A percentile compares a stretch with the other conserved stretches of the same genome.
These are phyloP conservation scores for Umbelopsis sp. DNA, from an alignment of 371 early-diverging fungal genomes.

Conservation along the genomic window DNA sequence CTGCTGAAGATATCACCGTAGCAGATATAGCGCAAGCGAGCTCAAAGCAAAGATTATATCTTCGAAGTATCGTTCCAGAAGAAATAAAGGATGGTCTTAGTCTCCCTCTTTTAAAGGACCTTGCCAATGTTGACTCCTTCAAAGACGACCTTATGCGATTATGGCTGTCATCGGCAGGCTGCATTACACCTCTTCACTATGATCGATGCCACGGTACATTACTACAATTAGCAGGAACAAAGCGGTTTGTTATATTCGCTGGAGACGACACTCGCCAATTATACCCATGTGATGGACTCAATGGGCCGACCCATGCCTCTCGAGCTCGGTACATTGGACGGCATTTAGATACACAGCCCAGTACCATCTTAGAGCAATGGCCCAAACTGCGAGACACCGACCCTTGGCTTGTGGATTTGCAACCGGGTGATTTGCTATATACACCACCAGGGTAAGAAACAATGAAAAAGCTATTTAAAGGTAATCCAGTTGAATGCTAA, in stretches of 20 bases:
- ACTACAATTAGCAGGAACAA: background rate
- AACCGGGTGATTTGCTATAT: conserved; percentile 41
- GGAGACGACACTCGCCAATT: conserved; percentile 4
- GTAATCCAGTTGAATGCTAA: background rate
- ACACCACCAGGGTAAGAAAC: conserved; percentile 31
- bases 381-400: conserved; percentile 29
- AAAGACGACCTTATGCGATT: background rate
- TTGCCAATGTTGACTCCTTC: background rate
- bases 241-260: background rate
- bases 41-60: background rate
- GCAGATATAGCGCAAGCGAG: background rate
- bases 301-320: conserved; percentile 9
- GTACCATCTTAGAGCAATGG: conserved; percentile 37
- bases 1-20: background rate
- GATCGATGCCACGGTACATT: conserved; percentile 8
- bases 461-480: no score
- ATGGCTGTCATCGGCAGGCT: background rate
- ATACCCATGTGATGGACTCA: conserved; percentile 2
- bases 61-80: conserved; percentile 5
- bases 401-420: conserved; percentile 33
- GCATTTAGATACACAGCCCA: background rate
- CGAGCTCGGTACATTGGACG: conserved; percentile 9
- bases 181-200: conserved; percentile 7
- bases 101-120: background rate
- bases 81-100: background rate